A percentile compares a stretch with the other conserved stretches of the same genome.
Conservation (phyloP, 192 early-diverging fungal genomes). For the Coemansia reversa region DNA sequence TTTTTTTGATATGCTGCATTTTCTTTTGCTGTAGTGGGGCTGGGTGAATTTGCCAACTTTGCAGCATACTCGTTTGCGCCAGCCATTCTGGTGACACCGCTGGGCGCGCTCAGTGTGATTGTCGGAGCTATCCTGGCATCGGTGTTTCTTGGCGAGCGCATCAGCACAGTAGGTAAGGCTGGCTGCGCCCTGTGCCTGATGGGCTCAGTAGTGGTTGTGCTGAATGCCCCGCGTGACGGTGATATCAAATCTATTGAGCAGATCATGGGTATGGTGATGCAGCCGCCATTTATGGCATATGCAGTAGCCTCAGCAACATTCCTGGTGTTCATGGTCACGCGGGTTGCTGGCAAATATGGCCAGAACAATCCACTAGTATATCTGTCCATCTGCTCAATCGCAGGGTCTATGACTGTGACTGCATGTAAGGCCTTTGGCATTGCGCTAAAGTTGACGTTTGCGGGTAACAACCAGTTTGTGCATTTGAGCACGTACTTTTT, state of each 20-base stretch:
- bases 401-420: slow-evolving; percentile 92
- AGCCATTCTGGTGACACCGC: slow-evolving; percentile 91
- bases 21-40: slow-evolving; percentile 64
- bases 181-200: slow-evolving; percentile 90
- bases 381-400: slow-evolving; percentile 92
- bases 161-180: slow-evolving; percentile 79
- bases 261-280: slow-evolving; percentile 75
- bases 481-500: slow-evolving; percentile 90
- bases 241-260: slow-evolving; percentile 79
- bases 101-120: slow-evolving; percentile 88
- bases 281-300: slow-evolving; percentile 83
- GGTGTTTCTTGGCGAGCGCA: slow-evolving; percentile 82
- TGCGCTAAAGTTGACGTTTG: slow-evolving; percentile 88
- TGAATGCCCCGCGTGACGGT: slow-evolving; percentile 85
- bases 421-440: slow-evolving; percentile 93
- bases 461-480: slow-evolving; percentile 87
- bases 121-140: slow-evolving; percentile 86
- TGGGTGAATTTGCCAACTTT: slow-evolving; percentile 95
- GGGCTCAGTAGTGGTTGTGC: slow-evolving; percentile 81
- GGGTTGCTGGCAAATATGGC: slow-evolving; percentile 76
- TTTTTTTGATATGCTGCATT: not conserved
- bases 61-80: slow-evolving; percentile 94
- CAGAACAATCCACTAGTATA: slow-evolving; percentile 82
- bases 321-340: slow-evolving; percentile 76
- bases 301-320: slow-evolving; percentile 63